Percentiles rank a stretch among this genome's conserved stretches.
phyloP scores from a whole-genome alignment of 2,329 filamentous ascomycete genomes.

The Ambrosiella cleistominuta region DNA sequence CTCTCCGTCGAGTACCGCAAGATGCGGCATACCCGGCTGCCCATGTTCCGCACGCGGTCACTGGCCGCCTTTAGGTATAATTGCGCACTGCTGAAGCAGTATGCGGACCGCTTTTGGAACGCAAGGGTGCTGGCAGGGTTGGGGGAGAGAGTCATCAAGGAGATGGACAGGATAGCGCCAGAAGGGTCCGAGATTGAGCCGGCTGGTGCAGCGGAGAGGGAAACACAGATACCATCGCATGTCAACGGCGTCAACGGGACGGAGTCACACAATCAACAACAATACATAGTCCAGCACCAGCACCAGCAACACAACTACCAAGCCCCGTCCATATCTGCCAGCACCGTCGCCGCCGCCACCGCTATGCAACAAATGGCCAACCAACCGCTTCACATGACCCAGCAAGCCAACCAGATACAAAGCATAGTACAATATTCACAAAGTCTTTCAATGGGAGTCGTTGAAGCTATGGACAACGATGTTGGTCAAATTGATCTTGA shows the following conservation, averaged over 20 bases:
- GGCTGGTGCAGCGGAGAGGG: neutral
- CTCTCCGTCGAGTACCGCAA: conserved; percentile 46
- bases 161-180: conserved; percentile 37
- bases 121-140: conserved; percentile 36
- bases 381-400: neutral
- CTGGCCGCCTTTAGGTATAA: conserved; percentile 36
- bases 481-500: conserved; percentile 9
- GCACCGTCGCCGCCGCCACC: neutral
- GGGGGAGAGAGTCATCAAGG: conserved; percentile 35
- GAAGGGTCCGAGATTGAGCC: conserved; percentile 24
- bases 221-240: neutral
- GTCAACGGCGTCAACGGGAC: neutral
- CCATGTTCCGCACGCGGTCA: conserved; percentile 40
- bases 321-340: neutral
- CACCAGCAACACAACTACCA: neutral
- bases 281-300: neutral
- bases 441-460: neutral
- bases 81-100: conserved; percentile 32
- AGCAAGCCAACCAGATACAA: neutral
- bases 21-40: conserved; percentile 41
- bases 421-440: conserved; percentile 2
- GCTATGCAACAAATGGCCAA: neutral
- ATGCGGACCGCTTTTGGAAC: conserved; percentile 41
- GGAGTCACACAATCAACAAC: neutral
- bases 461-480: conserved; percentile 1